phyloP scores from a whole-genome alignment of 257 asterid species.

The Jacaranda mimosifolia region DNA sequence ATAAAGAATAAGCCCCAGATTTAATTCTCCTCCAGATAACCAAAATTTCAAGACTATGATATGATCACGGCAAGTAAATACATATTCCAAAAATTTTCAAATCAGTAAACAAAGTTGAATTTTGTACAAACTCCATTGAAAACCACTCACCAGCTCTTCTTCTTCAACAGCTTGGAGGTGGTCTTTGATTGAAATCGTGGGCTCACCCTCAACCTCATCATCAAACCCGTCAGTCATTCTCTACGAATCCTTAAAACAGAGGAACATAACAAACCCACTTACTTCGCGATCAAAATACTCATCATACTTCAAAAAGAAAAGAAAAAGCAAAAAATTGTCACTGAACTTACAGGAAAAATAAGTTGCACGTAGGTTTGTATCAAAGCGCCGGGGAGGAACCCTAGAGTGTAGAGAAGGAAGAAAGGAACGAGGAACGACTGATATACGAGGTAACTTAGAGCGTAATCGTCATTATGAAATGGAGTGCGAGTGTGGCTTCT shows the following conservation, averaged over 20 bases:
- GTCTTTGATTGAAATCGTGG: constrained; percentile 72
- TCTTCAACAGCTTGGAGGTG: constrained; percentile 77
- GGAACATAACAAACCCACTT: not conserved
- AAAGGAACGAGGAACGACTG: not conserved
- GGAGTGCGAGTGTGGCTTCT: constrained; percentile 18
- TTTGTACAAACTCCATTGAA: not conserved
- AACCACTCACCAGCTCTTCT: constrained; percentile 65
- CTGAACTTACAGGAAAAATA: constrained; percentile 7
- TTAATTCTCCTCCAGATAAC: not conserved
- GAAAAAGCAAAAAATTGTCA: not conserved
- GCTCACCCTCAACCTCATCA: constrained; percentile 63
- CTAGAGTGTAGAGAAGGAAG: constrained; percentile 25
- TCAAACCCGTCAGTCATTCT: constrained; percentile 63
- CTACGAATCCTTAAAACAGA: constrained; percentile 27
- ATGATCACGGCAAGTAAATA: not conserved
- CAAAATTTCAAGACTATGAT: not conserved
- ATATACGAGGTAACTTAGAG: not conserved
- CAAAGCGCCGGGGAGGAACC: constrained; percentile 21
- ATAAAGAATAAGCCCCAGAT: not conserved
- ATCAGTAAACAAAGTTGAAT: not conserved
- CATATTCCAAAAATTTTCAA: not conserved
- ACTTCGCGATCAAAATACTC: not conserved
- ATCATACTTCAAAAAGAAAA: not conserved
- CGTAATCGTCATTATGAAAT: constrained; percentile 24
- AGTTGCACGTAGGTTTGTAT: not conserved